Evolutionary conservation across 345 rosid genomes (phyloP).

Genomic region (Isatis tinctoria): DNA sequence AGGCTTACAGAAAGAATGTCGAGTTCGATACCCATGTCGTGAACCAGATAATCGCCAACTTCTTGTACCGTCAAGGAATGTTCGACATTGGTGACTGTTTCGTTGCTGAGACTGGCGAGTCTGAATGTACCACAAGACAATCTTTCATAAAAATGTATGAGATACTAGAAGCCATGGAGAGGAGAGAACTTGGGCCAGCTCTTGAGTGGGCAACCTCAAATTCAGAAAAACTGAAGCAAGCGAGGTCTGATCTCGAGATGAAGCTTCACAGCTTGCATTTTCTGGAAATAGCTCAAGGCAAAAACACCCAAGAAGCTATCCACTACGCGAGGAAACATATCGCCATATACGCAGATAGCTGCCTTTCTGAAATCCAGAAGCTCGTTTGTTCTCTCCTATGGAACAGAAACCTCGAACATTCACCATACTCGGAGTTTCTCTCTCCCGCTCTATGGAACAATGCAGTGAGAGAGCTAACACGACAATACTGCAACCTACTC

Average conservation of each 20-base stretch:
- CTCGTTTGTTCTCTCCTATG: conserved; percentile 61
- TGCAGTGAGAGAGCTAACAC: conserved; percentile 51
- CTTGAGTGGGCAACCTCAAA: conserved; percentile 53
- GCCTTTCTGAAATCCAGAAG: conserved; percentile 51
- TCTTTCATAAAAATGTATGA: conserved; percentile 56
- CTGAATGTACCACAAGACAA: conserved; percentile 41
- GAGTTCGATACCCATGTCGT: conserved; percentile 53
- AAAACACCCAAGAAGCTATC: conserved; percentile 51
- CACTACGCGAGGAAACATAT: conserved; percentile 49
- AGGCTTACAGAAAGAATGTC: conserved; percentile 50
- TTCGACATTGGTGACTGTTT: conserved; percentile 68
- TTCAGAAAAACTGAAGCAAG: conserved; percentile 51
- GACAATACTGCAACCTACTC: conserved; percentile 60
- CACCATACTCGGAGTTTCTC: conserved; percentile 49
- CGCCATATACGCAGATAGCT: conserved; percentile 35
- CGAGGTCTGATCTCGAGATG: conserved; percentile 59
- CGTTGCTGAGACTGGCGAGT: conserved; percentile 42
- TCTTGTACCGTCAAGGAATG: conserved; percentile 64
- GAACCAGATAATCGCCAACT: conserved; percentile 61
- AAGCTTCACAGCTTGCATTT: conserved; percentile 65
- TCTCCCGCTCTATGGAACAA: conserved; percentile 50
- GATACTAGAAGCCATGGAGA: conserved; percentile 57
- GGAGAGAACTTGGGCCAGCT: conserved; percentile 54
- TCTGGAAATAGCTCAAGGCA: conserved; percentile 46
- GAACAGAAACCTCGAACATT: conserved; percentile 46